Evolutionary conservation across 768 basidiomycete genomes (phyloP), one percentile per base, ranked within the genome.

Genomic region (Leccinum barrowsii): DNA sequence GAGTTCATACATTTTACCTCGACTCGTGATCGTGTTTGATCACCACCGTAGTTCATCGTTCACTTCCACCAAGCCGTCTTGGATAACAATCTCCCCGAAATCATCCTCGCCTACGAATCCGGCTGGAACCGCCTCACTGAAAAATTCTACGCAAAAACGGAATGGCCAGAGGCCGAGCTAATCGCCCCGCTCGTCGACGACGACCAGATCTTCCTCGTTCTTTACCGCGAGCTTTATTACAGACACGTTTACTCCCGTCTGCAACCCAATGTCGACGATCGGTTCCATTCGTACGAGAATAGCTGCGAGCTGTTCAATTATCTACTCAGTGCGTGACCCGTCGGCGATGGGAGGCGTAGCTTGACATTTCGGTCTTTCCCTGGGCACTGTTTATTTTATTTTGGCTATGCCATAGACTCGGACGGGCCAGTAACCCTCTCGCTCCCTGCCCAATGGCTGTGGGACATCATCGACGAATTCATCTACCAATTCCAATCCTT

Each of bases 401-500:
- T 49, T 24, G 17, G 50, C 5, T 35, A 1, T 7, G 17, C 7
- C 44, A 2, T 64, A 94, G 94, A 98, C 74, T 95, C 94, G 11
- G 94, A 97, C 59, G 92, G 69, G 0, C 96, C 96, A 2, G 94
- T 98, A 0, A 74, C 86, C n/a, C 85, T 98, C 52, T 87, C 95
- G 60, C 85, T 99, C 22, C 96, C 96, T 0, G 92, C 95, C 59
- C 94, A 97, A 72, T 99, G 96, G 96, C 76, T 99, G 7, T 98
- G 95, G 93, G 94, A 96, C 68, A 94, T 95, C 73, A 87, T 96
- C 68, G 93, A 96, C 76, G 94, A 95, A 67, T 95, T 95, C 71
- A 96, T 98, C 65, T 99, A 97, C 76, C 96, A 99, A 72, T 99
- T 94, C 78, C 94, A 96, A 70, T 90, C 90, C 1, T 98, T 97